Evolutionary conservation across 1,284 basidiomycete genomes (phyloP), one percentile per base, ranked within the genome.

Genomic region (Naganishia sp.): DNA sequence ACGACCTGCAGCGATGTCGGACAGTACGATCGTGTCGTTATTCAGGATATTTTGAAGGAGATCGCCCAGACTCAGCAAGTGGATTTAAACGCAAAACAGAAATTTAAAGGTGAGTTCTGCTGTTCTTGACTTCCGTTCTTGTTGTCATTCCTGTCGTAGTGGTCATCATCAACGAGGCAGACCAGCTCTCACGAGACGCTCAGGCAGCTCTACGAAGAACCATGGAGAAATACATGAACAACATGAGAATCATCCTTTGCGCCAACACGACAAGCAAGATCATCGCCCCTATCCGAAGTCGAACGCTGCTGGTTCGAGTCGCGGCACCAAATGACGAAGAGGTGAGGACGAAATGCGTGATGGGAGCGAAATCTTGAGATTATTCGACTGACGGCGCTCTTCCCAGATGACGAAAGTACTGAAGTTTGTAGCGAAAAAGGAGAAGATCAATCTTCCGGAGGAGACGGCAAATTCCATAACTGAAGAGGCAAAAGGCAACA

Each of bases 181-280:
- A 99, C 78, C 88, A 90, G 0, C 85, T 99, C 53, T 88, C 92
- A 15, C 88, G 94, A 70, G 95, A 99, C 81, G 95, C 95, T 0
- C 95, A 99, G 82, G 94, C 95, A 1, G 95, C 95, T 5, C 84
- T 99, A 50, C 88, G 96, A 74, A 85, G 96, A 67, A 99, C 95
- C 2, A 99, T 99, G 95, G 95, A 99, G 75, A 95, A 98, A 79
- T 99, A 97, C 83, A 98, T 97, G 90, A 88, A 87, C 55, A 99
- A 98, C 78, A 86, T 99, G 85, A 88, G 96, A 53, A 87, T 99
- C 71, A 95, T 99, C 73, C 85, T 99, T 13, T 98, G 95, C 77
- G 93, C 95, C n/a, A 96, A 93, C 79, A 94, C 91, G 76, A 98
- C 96, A 2, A 91, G 90, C 75, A 90, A 90, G 72, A 90, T 99